A percentile compares a stretch with the other conserved stretches of the same genome.
phyloP scores from a whole-genome alignment of 192 early-diverging fungal genomes.

The Diversispora eburnea region DNA sequence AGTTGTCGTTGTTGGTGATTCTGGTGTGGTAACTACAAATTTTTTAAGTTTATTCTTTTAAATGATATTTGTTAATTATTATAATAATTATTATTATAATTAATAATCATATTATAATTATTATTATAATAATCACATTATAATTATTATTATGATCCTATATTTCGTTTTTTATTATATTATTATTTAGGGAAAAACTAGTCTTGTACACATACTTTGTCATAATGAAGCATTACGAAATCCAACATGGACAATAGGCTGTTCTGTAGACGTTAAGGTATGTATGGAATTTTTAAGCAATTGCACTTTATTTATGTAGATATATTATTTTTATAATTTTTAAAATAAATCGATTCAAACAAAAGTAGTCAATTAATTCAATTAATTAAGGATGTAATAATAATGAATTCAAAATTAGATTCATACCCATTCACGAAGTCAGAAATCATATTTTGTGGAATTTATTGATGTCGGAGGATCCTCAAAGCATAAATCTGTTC shows the following conservation, averaged over 20 bases:
- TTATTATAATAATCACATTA: not conserved
- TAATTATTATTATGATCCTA: not conserved
- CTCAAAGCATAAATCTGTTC: conserved; percentile 43
- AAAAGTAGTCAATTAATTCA: too few species aligned
- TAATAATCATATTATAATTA: not conserved
- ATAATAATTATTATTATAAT: not conserved
- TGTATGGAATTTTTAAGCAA: not conserved
- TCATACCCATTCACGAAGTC: conserved; percentile 21
- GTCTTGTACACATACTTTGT: conserved; percentile 51
- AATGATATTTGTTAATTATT: not conserved
- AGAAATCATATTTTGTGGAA: conserved; percentile 48
- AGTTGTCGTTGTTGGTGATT: conserved; percentile 27
- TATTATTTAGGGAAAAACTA: conserved; percentile 45
- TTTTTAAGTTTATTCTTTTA: not conserved
- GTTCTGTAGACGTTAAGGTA: conserved; percentile 49
- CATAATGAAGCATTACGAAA: conserved; percentile 40
- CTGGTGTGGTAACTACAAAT: conserved; percentile 23
- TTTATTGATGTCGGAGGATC: conserved; percentile 53
- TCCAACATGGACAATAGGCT: conserved; percentile 46
- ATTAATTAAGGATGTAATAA: not conserved
- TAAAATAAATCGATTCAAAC: not conserved
- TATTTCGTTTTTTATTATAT: too few species aligned
- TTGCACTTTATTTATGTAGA: not conserved
- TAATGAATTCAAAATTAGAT: conserved; percentile 23
- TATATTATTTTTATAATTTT: conserved; percentile 8